Evolutionary conservation across 371 early-diverging fungal species (phyloP).

Genomic region (Rhizopus sp.): DNA sequence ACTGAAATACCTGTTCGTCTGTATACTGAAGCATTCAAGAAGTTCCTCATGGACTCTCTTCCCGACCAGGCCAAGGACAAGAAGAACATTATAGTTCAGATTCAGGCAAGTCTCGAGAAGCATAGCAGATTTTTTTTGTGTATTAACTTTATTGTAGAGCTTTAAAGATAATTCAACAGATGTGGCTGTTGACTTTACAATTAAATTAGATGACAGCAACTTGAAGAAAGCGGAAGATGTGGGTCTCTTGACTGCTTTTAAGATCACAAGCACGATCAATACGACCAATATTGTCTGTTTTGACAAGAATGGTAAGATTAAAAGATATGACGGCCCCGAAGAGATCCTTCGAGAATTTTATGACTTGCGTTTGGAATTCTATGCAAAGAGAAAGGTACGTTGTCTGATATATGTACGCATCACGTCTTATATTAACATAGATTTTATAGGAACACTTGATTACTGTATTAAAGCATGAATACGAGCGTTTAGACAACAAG

Average conservation of each 20-base stretch:
- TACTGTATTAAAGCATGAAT: conserved; percentile 73
- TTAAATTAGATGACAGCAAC: conserved; percentile 74
- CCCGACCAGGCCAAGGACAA: conserved; percentile 34
- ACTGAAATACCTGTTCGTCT: conserved; percentile 94
- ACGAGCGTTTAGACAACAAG: conserved; percentile 84
- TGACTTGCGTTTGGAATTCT: conserved; percentile 83
- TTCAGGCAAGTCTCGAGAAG: too few species aligned
- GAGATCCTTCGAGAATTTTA: conserved; percentile 96
- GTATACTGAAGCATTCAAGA: conserved; percentile 98
- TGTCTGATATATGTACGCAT: neutral
- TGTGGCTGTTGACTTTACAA: conserved; percentile 78
- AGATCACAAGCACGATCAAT: conserved; percentile 71
- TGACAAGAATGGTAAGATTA: conserved; percentile 88
- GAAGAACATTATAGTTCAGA: conserved; percentile 14
- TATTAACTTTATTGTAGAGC: conserved; percentile 38
- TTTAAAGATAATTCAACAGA: conserved; percentile 86
- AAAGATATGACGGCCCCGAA: conserved; percentile 79
- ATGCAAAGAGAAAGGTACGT: conserved; percentile 88
- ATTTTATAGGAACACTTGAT: conserved; percentile 60
- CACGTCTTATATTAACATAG: neutral
- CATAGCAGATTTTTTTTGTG: neutral
- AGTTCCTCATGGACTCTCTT: conserved; percentile 61
- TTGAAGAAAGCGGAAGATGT: conserved; percentile 75
- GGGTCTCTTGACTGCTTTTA: conserved; percentile 86
- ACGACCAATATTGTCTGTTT: conserved; percentile 98